Evolutionary conservation across 768 basidiomycete genomes (phyloP).

Genomic region (Collybiopsis luxurians): DNA sequence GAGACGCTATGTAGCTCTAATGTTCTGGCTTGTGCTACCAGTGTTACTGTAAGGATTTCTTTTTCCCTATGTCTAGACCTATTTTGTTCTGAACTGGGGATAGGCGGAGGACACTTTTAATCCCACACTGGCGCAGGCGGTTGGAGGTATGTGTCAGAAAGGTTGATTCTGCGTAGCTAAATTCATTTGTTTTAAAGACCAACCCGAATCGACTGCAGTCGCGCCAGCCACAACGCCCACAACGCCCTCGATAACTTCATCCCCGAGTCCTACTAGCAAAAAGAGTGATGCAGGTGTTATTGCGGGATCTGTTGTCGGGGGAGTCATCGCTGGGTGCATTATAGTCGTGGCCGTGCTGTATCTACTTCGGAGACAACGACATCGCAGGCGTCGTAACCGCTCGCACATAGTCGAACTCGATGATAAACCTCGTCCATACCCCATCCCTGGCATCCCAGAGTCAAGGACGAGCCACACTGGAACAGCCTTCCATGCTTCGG

Average conservation of each 20-base stretch:
- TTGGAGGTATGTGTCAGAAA: not conserved
- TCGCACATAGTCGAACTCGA: not conserved
- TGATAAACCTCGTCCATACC: not conserved
- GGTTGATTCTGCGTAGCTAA: too few species aligned
- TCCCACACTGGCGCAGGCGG: not conserved
- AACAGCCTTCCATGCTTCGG: not conserved
- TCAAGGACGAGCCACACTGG: slow-evolving; percentile 6
- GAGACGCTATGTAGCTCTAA: too few species aligned
- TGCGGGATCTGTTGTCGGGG: slow-evolving; percentile 23
- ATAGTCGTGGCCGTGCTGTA: slow-evolving; percentile 11
- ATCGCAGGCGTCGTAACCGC: not conserved
- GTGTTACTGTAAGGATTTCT: too few species aligned
- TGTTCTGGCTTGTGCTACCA: too few species aligned
- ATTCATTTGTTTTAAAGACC: slow-evolving; percentile 2
- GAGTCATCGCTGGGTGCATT: slow-evolving; percentile 14
- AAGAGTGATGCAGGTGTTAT: slow-evolving; percentile 20
- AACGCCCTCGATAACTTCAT: not conserved
- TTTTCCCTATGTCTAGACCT: too few species aligned
- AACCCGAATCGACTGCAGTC: slow-evolving; percentile 12
- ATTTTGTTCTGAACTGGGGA: not conserved
- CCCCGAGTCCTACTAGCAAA: not conserved
- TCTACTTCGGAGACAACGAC: slow-evolving; percentile 12
- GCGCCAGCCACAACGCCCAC: not conserved
- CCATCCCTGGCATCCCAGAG: not conserved
- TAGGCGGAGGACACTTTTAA: slow-evolving; percentile 1